phyloP scores from a whole-genome alignment of 1,139 yeast genomes.

The Scheffersomyces parashehatae region DNA sequence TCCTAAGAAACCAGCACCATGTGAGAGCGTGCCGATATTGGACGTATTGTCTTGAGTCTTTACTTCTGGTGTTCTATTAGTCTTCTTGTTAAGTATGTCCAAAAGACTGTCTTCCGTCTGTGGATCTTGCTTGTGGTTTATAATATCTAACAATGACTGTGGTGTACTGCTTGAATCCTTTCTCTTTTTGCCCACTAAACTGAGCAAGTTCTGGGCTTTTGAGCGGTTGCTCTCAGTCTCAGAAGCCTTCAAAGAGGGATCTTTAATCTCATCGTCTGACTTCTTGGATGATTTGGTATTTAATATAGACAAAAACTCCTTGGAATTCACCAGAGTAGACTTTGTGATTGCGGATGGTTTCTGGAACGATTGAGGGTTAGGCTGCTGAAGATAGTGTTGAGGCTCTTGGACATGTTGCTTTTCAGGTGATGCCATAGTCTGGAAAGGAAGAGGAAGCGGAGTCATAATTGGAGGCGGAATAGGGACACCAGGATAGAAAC shows the following conservation, averaged over 20 bases:
- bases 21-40: no score
- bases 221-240: constrained; percentile 31
- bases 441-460: constrained; percentile 4
- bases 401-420: constrained; percentile 3
- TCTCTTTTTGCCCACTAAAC: constrained; percentile 24
- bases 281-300: constrained; percentile 23
- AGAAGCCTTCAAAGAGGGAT: constrained; percentile 7
- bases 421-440: constrained; percentile 3
- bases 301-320: constrained; percentile 53
- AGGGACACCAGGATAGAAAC: constrained; percentile 2
- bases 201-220: constrained; percentile 42
- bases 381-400: constrained; percentile 23
- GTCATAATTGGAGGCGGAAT: constrained; percentile 4
- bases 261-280: constrained; percentile 11
- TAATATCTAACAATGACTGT: not conserved
- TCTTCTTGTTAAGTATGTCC: constrained; percentile 11
- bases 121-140: constrained; percentile 4
- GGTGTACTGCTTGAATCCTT: constrained; percentile 2
- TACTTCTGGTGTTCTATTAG: constrained; percentile 6
- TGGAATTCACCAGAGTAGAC: constrained; percentile 44
- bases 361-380: constrained; percentile 45
- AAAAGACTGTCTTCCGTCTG: constrained; percentile 6
- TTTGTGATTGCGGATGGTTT: constrained; percentile 40
- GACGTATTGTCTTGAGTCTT: no score
- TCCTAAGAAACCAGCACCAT: not conserved